Conservation (phyloP, 2,329 filamentous ascomycete genomes). For the Ceratocystis colombiana region DNA sequence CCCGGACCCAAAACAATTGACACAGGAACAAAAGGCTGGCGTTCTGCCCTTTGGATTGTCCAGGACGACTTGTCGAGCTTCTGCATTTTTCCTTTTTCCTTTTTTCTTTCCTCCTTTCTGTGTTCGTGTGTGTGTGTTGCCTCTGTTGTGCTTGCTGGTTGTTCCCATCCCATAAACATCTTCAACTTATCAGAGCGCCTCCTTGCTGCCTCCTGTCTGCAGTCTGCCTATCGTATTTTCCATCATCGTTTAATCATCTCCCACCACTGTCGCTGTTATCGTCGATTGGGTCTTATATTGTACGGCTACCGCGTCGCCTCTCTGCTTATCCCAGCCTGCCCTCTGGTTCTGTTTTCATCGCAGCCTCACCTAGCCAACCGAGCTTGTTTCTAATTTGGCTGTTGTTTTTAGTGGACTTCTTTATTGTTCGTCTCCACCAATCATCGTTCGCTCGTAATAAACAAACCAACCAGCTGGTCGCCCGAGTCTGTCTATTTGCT, state of each 20-base stretch:
- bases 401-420: not conserved
- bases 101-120: slow-evolving; percentile 6
- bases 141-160: not conserved
- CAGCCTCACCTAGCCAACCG: slow-evolving; percentile 1
- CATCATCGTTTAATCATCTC: not conserved
- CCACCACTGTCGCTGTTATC: not conserved
- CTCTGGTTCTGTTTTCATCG: not conserved
- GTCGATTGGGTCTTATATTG: not conserved
- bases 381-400: slow-evolving; percentile 1
- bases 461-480: not conserved
- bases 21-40: slow-evolving; percentile 33
- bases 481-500: not conserved
- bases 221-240: too few species aligned
- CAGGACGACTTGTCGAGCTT: slow-evolving; percentile 4
- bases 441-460: not conserved
- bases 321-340: not conserved
- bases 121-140: slow-evolving; percentile 17
- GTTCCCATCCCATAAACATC: not conserved
- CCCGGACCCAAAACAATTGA: slow-evolving; percentile 23
- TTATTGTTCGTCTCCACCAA: not conserved
- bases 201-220: not conserved
- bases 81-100: slow-evolving; percentile 12
- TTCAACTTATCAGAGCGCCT: slow-evolving; percentile 8
- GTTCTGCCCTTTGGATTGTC: slow-evolving; percentile 26
- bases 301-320: not conserved